Percentiles rank a stretch among this genome's conserved stretches.
These are phyloP conservation scores for Botrytis paeoniae DNA, from an alignment of 2,329 filamentous ascomycete genomes.

Conservation along the genomic window DNA sequence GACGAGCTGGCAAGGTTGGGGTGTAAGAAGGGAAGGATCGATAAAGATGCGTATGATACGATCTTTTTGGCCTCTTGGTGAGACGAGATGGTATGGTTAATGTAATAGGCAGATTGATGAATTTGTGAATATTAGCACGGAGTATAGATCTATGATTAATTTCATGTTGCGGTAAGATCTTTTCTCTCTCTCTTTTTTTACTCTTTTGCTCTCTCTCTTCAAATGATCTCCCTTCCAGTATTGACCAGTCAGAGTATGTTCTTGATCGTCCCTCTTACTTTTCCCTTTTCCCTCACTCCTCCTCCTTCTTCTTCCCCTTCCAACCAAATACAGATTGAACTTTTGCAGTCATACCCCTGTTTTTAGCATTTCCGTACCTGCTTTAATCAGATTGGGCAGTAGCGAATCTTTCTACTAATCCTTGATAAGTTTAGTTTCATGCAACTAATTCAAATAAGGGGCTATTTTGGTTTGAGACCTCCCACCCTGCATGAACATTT, in stretches of 20 bases:
- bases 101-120: neutral
- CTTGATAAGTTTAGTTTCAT: neutral
- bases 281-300: neutral
- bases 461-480: slow-evolving; percentile 9
- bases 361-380: slow-evolving; percentile 2
- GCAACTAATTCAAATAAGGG: slow-evolving; percentile 2
- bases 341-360: neutral
- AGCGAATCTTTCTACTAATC: neutral
- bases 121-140: neutral
- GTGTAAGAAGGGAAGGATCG: slow-evolving; percentile 3
- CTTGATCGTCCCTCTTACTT: neutral
- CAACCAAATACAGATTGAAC: neutral
- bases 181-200: neutral
- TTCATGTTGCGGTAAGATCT: neutral
- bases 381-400: slow-evolving; percentile 7
- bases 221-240: neutral
- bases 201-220: neutral
- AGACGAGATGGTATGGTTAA: neutral
- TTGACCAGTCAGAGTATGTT: neutral
- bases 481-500: slow-evolving; percentile 5
- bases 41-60: neutral
- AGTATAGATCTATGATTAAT: neutral
- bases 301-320: neutral
- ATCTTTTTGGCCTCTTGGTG: neutral
- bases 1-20: neutral